Evolutionary conservation across 2,329 filamentous ascomycete species (phyloP), one percentile per base, ranked within the genome.

Genomic region (Hypocrella siamensis): DNA sequence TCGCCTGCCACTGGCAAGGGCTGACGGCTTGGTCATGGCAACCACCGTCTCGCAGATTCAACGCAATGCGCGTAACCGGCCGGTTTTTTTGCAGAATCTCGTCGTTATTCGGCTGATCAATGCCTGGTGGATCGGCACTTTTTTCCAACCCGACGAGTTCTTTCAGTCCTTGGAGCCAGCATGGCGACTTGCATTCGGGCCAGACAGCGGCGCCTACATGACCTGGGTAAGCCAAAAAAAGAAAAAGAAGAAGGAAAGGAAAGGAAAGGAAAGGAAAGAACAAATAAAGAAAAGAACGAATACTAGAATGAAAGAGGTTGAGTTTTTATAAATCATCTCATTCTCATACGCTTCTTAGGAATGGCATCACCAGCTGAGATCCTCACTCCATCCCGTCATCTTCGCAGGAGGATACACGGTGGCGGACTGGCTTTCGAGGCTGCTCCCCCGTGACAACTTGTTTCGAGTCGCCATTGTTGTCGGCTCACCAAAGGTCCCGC

Each of bases 71-170:
- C 36, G 25, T 19, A 38, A 37, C 14, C 41, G 40, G 14, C 42
- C 47, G 18, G 35, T 45, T 26, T 51, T 56, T 32, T 38, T 54
- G 4, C 45, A 42, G 30, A 38, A 46, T 37, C 54, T 72, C 33
- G 44, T 94, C 42, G 63, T 71, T 26, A 69, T 93, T 40, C 82
- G 90, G 33, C 66, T 88, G 40, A 53, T 81, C 51, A 93, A 93
- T 58, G 76, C 84, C 19, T 64, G 90, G 44, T 73, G 66, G 39
- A 63, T 92, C 35, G 65, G 71, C 41, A 96, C 90, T 15, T 98
- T 94, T 54, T 98, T 98, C 59, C 90, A 98, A 55, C 90, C 90
- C 18, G 90, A 98, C 60, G 90, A 98, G 56, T 96, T 83, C 61
- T 98, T 90, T 48, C 90, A 98, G 51, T 80, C 85, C 2, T 70